Evolutionary conservation across 768 basidiomycete genomes (phyloP), one percentile per base, ranked within the genome.

Genomic region (Pholiota molesta): DNA sequence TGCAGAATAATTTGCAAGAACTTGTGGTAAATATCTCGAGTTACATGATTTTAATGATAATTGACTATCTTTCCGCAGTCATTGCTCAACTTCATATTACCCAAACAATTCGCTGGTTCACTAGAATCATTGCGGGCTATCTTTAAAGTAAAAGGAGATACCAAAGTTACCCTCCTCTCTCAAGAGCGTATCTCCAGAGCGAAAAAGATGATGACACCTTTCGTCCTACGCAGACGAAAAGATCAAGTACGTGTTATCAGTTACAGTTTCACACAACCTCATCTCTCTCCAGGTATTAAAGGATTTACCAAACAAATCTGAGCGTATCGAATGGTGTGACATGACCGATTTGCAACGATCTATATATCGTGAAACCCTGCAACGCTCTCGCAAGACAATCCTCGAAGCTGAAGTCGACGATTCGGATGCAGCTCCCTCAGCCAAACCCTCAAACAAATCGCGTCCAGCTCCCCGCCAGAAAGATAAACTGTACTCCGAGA

Each of bases 121-220:
- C 80, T 95, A 70, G 88, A 86, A 28, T 86, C 89, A 5, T 80
- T 99, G 17, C 88, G 95, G 14, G 91, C 95, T 7, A 97, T 99
- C 66, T 99, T 99, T 85, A 99, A 97, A 74, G 93, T 94, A 39
- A 94, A 93, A 65, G 93, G 94, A n/a, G 93, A 96, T 69, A 89
- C 92, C 13, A 92, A 92, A 62, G 86, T 92, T 54, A 91, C 92
- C 28, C 75, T 98, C 23, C 88, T 99, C 26, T 93, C 97, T 4
- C 90, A 94, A 70, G 91, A 96, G 72, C 91, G 97, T 54, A 92
- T 98, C 23, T 94, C 93, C 19, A 80, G 96, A 64, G 97, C 97
- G 6, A 97, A 98, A 78, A 95, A 94, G 74, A 98, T 99, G 95
- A 95, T 99, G 92, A 97, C 95, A 7, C 97, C 97, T 0, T 99